Evolutionary conservation across 2,329 filamentous ascomycete genomes (phyloP), one percentile per base, ranked within the genome.

Genomic region (Beauveria caledonica): DNA sequence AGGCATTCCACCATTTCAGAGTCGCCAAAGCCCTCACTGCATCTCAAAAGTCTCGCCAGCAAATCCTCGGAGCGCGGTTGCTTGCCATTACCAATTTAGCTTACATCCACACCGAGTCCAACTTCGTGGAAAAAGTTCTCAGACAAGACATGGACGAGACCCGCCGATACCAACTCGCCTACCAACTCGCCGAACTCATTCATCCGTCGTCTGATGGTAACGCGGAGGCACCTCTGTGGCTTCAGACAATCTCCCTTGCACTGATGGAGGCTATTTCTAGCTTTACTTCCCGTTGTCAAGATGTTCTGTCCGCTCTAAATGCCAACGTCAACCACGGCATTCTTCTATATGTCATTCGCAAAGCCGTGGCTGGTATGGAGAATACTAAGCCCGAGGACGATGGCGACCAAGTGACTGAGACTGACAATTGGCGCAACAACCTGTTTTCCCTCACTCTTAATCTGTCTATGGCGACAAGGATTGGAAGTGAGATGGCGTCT

Each of bases 261-360:
- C 83, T 93, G 1, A 79, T 99, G 55, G 92, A 97, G 70, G 89
- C 90, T n/a, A 80, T 99, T 60, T 86, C 90, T 7, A 88, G 86
- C 69, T 90, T 90, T 70, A 87, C 89, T 67, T 77, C 81, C 60
- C 92, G 91, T 69, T 84, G 87, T 33, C 78, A 85, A 39, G 94
- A 99, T 71, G 88, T 99, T 25, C 86, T 92, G 64, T 86, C 90
- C 46, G 92, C 94, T n/a, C 78, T 99, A 46, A 96, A 92, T 68
- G 90, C 95, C 58, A 96, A 93, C 66, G 93, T 97, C 42, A 97
- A 96, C 68, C 95, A 99, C 68, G 95, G 94, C 15, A 88, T 97
- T 33, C 80, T 99, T 49, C 88, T 97, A 66, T 97, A 97, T 69
- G 84, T 97, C 65, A 88, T 96, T 54, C 85, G 93, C 60, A 97